Conservation (phyloP, 371 early-diverging fungal genomes). For the Nematocida sp. region DNA sequence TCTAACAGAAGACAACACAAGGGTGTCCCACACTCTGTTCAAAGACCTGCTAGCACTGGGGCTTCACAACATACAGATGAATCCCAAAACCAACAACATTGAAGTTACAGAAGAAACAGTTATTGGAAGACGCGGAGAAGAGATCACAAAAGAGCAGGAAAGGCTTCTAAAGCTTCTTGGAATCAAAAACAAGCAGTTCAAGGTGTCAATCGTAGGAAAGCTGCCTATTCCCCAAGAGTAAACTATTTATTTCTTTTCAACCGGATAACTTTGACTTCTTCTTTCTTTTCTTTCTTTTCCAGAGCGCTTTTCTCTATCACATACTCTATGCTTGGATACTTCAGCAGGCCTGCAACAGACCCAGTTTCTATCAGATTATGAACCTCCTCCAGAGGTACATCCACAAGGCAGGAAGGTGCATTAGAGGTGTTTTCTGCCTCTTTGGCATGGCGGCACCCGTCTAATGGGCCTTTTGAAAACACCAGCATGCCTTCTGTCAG, state of each 20-base stretch:
- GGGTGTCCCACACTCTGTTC: constrained; percentile 35
- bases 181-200: constrained; percentile 29
- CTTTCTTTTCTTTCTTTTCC: neutral
- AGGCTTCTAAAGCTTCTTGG: constrained; percentile 35
- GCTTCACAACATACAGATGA: constrained; percentile 2
- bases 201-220: constrained; percentile 3
- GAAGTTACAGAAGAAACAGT: constrained; percentile 36
- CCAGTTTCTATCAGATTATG: no score
- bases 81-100: constrained; percentile 51
- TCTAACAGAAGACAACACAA: constrained; percentile 22
- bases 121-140: constrained; percentile 25
- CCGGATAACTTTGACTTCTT: constrained; percentile 5
- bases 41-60: constrained; percentile 32
- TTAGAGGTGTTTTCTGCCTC: no score
- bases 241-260: neutral
- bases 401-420: no score
- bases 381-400: no score
- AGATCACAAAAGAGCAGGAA: constrained; percentile 32
- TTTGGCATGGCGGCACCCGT: no score
- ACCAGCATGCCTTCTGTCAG: constrained; percentile 18
- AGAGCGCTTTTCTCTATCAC: no score
- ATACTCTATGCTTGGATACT: no score
- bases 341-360: no score
- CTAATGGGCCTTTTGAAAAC: neutral
- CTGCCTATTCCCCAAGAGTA: constrained; percentile 28